Percentiles rank a stretch among this genome's conserved stretches.
Conservation (phyloP, 1,139 yeast genomes). For the Candida albicans region DNA sequence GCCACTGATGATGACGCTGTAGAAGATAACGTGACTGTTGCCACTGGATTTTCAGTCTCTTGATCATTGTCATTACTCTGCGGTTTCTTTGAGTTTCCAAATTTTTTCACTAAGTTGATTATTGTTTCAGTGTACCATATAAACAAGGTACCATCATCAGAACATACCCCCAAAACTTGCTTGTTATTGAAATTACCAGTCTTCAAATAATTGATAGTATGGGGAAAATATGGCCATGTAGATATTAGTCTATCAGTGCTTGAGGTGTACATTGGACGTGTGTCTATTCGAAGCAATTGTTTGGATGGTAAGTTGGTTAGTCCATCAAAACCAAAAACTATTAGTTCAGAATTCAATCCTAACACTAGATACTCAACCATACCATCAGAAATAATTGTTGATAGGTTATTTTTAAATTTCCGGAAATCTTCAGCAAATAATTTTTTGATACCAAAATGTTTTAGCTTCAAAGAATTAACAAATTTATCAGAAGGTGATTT, state of each 20-base stretch:
- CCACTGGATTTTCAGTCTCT: slow-evolving; percentile 5
- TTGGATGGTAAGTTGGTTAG: slow-evolving; percentile 24
- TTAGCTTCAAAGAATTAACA: slow-evolving; percentile 26
- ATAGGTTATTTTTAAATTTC: slow-evolving; percentile 38
- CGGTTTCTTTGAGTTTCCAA: slow-evolving; percentile 2
- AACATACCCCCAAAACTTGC: slow-evolving; percentile 47
- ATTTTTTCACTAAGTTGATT: slow-evolving; percentile 18
- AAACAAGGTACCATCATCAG: slow-evolving; percentile 58
- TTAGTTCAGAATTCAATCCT: slow-evolving; percentile 32
- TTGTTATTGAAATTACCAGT: slow-evolving; percentile 24
- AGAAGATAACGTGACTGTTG: slow-evolving; percentile 3
- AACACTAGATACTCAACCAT: slow-evolving; percentile 24
- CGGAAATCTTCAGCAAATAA: slow-evolving; percentile 18
- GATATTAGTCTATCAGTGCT: slow-evolving; percentile 39
- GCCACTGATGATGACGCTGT: neutral
- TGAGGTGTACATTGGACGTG: slow-evolving; percentile 40
- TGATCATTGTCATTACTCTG: slow-evolving; percentile 13
- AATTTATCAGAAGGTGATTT: slow-evolving; percentile 35
- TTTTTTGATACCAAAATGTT: slow-evolving; percentile 23
- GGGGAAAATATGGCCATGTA: slow-evolving; percentile 56
- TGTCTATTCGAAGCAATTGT: slow-evolving; percentile 36
- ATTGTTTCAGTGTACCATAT: slow-evolving; percentile 42
- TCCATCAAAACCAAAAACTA: slow-evolving; percentile 28
- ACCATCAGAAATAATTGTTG: slow-evolving; percentile 17
- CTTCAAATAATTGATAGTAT: slow-evolving; percentile 52